These are phyloP conservation scores for Fagus crenata DNA, from an alignment of 306 rosid genomes.

Conservation along the genomic window DNA sequence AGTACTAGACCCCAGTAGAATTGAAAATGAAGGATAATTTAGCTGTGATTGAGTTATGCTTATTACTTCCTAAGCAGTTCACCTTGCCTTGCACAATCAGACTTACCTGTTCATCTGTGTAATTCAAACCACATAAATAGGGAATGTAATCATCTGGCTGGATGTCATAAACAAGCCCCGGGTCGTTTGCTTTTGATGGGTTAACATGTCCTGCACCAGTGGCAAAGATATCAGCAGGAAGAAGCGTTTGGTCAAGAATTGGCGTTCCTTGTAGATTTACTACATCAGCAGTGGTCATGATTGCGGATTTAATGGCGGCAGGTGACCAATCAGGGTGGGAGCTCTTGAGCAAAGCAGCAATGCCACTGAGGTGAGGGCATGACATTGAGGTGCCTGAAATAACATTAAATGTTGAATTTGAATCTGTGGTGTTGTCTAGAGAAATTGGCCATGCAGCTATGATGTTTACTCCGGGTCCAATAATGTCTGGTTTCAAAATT, in stretches of 20 bases:
- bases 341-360: conserved; percentile 53
- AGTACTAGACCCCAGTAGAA: conserved; percentile 26
- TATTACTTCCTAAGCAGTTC: conserved; percentile 32
- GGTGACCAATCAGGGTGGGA: conserved; percentile 70
- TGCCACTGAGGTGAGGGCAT: conserved; percentile 57
- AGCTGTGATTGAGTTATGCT: conserved; percentile 40
- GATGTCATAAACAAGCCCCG: conserved; percentile 51
- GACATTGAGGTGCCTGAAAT: conserved; percentile 60
- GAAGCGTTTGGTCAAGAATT: conserved; percentile 36
- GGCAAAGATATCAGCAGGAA: conserved; percentile 43
- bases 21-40: conserved; percentile 53
- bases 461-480: conserved; percentile 57
- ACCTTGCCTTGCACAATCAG: conserved; percentile 27
- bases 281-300: conserved; percentile 37
- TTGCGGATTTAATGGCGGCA: conserved; percentile 59
- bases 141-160: conserved; percentile 47
- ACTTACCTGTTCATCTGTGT: conserved; percentile 41
- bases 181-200: conserved; percentile 51
- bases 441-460: conserved; percentile 56
- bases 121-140: conserved; percentile 53
- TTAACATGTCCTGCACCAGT: conserved; percentile 60
- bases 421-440: conserved; percentile 27
- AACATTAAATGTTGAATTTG: conserved; percentile 21
- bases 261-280: conserved; percentile 28
- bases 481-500: conserved; percentile 58